Base-by-base conservation (phyloP, 2,329 filamentous ascomycete species). In the Aspergillus caelatus region DNA sequence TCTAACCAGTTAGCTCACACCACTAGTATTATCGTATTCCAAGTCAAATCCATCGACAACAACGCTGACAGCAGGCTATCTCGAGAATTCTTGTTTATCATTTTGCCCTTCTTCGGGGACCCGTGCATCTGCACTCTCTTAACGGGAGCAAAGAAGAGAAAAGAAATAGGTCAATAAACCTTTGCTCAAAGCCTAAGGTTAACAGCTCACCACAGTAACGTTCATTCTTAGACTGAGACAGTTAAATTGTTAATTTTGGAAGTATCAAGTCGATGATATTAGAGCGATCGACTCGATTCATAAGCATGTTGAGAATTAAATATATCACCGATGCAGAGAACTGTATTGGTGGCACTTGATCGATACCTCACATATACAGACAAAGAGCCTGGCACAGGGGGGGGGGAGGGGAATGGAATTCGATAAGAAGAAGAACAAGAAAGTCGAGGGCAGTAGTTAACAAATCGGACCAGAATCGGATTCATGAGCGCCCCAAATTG, bases 201-300 rank as follows among this genome's bases (percentile, higher is more conserved):
- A 41, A 41, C 16, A n/a, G 39, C 9, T 19, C 39, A 41, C 4
- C n/a, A 10, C 3, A 19, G 16, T 2, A 19, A 19, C 36, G 4
- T 11, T 16, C 7, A 39, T 39, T 39, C 36, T 19, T 19, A 19
- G 16, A 39, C 6, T 41, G 1, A 54, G 16, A 36, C 9, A 21
- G 26, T 45, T n/a, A 46, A 39, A 46, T 62, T 39, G 23, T n/a
- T 21, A 56, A 16, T n/a, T 30, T n/a, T 56, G 43, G 23, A 56
- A 34, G 39, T 19, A 58, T 36, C 45, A 36, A 19, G 45, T 61
- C 28, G 43, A 63, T 57, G 14, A 9, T 16, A 19, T 53, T 57
- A 57, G 45, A n/a, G 62, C 45, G 54, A 63, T 63, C 62, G 58
- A n/a, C 57, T 57, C 36, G 45, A 54, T 58, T 34, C 46, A 45